Evolutionary conservation across 176 grass and related monocot species (phyloP), one percentile per base, ranked within the genome.

Genomic region (Oryza coarctata): DNA sequence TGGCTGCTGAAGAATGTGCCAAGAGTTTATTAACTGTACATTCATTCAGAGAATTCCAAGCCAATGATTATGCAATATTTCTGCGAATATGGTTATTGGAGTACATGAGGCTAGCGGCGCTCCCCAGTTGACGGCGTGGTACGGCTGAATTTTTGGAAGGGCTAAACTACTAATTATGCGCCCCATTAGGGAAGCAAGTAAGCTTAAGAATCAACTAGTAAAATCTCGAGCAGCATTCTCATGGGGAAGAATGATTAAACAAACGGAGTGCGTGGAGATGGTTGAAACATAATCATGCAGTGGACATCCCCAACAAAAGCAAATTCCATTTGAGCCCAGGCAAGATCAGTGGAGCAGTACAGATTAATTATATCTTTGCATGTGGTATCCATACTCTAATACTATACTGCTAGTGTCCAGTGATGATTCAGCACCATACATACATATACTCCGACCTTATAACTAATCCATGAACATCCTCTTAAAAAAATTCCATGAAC

Each of bases 131-230:
- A 86, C 83, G 83, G 83, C 83, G 87, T 77, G 65, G 77, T 57
- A 75, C 87, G 65, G 79, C 45, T 90, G 52, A 55, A 67, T 78
- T 58, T 80, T 27, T 39, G 60, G 71, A 81, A 68, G 74, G 62
- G 68, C 73, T 72, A 33, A 89, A 36, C 79, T 31, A 83, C 74
- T 90, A 52, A 83, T 83, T 68, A 29, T 86, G 88, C 84, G 18
- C 88, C 88, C 88, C 79, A 60, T 69, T 79, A 62, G 70, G 84
- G 84, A 79, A 83, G 78, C 88, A 90, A 63, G 78, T 23, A 12
- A 84, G 82, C 77, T 85, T 43, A 25, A 26, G 31, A 74, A 90
- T 90, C 79, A 41, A 78, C n/a, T 49, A 68, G 83, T 77, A 68
- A 82, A 80, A 90, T 74, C 83, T 34, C 84, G 14, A 50, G 74